Evolutionary conservation across 495 filamentous ascomycete genomes (phyloP).

Genomic region (Xylaria cubensis): DNA sequence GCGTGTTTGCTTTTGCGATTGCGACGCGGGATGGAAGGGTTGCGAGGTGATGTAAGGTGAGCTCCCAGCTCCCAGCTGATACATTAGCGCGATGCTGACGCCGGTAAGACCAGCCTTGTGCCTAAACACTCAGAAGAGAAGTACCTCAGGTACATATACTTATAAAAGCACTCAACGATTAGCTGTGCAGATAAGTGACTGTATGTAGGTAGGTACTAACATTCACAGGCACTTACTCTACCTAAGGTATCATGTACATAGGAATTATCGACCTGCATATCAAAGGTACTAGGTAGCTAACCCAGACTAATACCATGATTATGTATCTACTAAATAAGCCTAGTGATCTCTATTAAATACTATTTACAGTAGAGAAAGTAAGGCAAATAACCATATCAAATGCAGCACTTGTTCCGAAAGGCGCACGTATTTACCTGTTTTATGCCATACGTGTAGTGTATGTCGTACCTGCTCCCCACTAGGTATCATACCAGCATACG

Average conservation of each 20-base stretch:
- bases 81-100: neutral
- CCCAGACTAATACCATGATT: neutral
- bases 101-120: neutral
- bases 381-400: neutral
- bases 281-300: neutral
- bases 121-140: neutral
- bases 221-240: too few relatives aligned
- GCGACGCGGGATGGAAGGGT: slow-evolving; percentile 5
- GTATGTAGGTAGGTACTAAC: neutral
- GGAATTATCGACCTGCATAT: too few relatives aligned
- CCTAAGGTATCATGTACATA: too few relatives aligned
- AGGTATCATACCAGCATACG: neutral
- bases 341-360: too few relatives aligned
- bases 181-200: neutral
- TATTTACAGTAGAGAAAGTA: too few relatives aligned
- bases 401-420: neutral
- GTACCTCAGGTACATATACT: neutral
- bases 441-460: neutral
- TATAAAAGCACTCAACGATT: neutral
- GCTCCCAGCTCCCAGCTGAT: neutral
- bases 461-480: neutral
- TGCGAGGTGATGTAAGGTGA: slow-evolving; percentile 5
- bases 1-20: slow-evolving; percentile 8
- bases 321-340: too few relatives aligned
- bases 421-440: neutral